Percentiles rank a stretch among this genome's conserved stretches.
Evolutionary conservation across 1,284 basidiomycete species (phyloP).

Genomic region (Malassezia restricta): DNA sequence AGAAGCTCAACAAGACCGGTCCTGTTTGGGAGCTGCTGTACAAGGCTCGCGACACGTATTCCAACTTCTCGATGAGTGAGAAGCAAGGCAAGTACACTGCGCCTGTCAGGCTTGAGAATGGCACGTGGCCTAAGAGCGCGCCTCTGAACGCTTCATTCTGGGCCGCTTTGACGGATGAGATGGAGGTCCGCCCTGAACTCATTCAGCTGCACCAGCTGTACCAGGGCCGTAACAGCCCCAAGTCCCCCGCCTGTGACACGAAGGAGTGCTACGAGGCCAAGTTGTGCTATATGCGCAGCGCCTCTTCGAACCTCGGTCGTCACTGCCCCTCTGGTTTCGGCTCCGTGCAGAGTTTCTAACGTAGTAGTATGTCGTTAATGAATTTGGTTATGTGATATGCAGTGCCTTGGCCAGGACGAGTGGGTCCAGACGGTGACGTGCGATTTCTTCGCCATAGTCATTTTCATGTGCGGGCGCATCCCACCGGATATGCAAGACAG

Average conservation of each 20-base stretch:
- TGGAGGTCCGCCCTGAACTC: slow-evolving; percentile 55
- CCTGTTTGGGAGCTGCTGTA: slow-evolving; percentile 60
- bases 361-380: not conserved
- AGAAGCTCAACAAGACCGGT: slow-evolving; percentile 52
- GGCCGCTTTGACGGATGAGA: slow-evolving; percentile 64
- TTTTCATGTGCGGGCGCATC: not conserved
- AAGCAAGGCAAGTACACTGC: slow-evolving; percentile 8
- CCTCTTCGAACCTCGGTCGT: slow-evolving; percentile 53
- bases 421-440: slow-evolving; percentile 10
- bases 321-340: slow-evolving; percentile 58
- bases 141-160: slow-evolving; percentile 73
- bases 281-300: slow-evolving; percentile 68
- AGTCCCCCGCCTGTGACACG: slow-evolving; percentile 52
- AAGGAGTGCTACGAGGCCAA: slow-evolving; percentile 57
- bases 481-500: slow-evolving; percentile 31
- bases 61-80: slow-evolving; percentile 48
- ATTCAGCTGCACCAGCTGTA: slow-evolving; percentile 59
- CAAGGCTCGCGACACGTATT: slow-evolving; percentile 57
- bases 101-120: slow-evolving; percentile 4
- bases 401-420: not conserved
- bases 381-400: not conserved
- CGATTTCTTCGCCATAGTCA: slow-evolving; percentile 12
- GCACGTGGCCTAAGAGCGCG: slow-evolving; percentile 55
- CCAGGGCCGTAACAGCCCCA: slow-evolving; percentile 58
- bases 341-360: slow-evolving; percentile 53